These are phyloP conservation scores for Umbilicus rupestris DNA, from an alignment of 164 flowering plant genomes.

Conservation along the genomic window DNA sequence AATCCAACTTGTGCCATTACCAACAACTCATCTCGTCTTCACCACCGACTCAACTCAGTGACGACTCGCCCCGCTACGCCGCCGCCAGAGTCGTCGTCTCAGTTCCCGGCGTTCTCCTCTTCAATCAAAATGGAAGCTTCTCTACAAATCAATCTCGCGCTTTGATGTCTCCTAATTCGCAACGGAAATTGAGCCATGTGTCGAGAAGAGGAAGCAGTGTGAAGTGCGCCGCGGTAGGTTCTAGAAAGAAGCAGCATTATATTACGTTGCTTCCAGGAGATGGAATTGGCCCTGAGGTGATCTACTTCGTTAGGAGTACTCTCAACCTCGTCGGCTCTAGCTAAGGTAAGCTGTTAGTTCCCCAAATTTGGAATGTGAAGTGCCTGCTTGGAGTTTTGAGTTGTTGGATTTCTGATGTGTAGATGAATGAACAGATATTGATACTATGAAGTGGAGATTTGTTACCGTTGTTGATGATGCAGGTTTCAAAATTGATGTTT, in stretches of 20 bases:
- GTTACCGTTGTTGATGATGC: too few relatives aligned
- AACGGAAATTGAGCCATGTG: background rate
- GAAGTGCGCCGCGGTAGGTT: constrained; percentile 40
- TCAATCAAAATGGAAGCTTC: background rate
- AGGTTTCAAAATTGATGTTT: too few relatives aligned
- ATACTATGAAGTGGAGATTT: too few relatives aligned
- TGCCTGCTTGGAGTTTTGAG: too few relatives aligned
- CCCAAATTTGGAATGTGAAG: too few relatives aligned
- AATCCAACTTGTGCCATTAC: background rate
- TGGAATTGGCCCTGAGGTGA: constrained; percentile 95
- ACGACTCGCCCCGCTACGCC: background rate
- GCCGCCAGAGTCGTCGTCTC: background rate
- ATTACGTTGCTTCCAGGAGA: constrained; percentile 92
- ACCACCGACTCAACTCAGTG: background rate
- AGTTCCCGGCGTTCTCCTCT: background rate
- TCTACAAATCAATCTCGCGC: background rate
- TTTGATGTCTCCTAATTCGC: background rate
- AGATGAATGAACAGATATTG: too few relatives aligned
- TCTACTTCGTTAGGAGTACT: constrained; percentile 68
- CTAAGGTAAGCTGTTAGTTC: constrained; percentile 36
- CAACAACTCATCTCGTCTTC: background rate
- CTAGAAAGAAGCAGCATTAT: constrained; percentile 28
- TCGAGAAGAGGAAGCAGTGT: background rate
- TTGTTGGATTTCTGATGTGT: too few relatives aligned
- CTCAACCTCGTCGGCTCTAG: constrained; percentile 53